Conservation (phyloP, 2,329 filamentous ascomycete genomes). For the Elsinoe ampelina region DNA sequence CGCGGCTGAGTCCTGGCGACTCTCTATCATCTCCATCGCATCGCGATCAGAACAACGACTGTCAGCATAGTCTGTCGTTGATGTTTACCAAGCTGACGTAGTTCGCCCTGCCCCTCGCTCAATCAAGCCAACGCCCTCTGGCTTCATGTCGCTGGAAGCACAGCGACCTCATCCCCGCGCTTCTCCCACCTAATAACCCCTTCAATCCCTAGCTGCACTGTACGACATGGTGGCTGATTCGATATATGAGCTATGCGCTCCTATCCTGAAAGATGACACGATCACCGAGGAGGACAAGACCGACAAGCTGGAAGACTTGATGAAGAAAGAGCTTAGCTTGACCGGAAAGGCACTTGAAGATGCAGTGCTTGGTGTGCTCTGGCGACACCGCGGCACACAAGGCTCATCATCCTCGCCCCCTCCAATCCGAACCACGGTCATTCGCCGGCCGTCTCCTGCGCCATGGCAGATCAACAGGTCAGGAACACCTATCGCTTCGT, state of each 20-base stretch:
- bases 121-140: neutral
- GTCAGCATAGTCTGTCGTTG: neutral
- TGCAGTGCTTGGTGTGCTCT: constrained; percentile 79
- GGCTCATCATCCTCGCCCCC: constrained; percentile 61
- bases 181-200: neutral
- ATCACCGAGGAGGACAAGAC: constrained; percentile 94
- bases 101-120: neutral
- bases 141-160: constrained; percentile 11
- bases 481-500: constrained; percentile 71
- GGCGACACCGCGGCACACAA: constrained; percentile 61
- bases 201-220: neutral
- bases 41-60: neutral
- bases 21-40: neutral
- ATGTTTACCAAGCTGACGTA: constrained; percentile 10
- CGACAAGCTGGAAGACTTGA: constrained; percentile 77
- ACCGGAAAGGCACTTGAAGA: constrained; percentile 75
- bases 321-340: constrained; percentile 62
- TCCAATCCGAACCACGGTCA: constrained; percentile 76
- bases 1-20: neutral
- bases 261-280: constrained; percentile 69
- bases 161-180: neutral
- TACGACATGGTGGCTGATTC: constrained; percentile 79
- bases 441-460: constrained; percentile 83
- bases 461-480: constrained; percentile 74
- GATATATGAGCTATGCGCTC: constrained; percentile 83